A percentile compares a stretch with the other conserved stretches of the same genome.
phyloP scores from a whole-genome alignment of 306 rosid species.

The Fagus sylvatica region DNA sequence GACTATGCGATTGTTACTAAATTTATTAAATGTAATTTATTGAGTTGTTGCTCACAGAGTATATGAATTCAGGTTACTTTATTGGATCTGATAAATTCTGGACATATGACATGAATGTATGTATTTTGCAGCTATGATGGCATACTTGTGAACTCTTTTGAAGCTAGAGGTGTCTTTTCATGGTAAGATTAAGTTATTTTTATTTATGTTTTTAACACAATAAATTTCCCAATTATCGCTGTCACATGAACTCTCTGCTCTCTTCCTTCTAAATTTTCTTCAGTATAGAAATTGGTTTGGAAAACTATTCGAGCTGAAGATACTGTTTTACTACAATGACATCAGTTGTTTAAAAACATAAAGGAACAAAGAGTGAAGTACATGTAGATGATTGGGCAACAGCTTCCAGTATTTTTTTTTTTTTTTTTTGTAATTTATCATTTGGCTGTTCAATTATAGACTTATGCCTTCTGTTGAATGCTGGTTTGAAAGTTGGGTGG shows the following conservation, averaged over 20 bases:
- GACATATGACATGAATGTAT: slow-evolving; percentile 27
- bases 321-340: not conserved
- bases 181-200: slow-evolving; percentile 56
- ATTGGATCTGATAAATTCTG: slow-evolving; percentile 23
- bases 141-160: slow-evolving; percentile 73
- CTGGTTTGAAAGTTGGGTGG: not conserved
- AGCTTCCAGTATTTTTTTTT: not conserved
- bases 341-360: not conserved
- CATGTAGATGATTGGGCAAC: not conserved
- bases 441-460: not conserved
- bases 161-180: slow-evolving; percentile 73
- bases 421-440: not conserved
- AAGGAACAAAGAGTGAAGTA: not conserved
- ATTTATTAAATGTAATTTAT: not conserved
- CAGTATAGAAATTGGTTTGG: not conserved
- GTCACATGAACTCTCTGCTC: slow-evolving; percentile 25
- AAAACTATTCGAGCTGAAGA: slow-evolving; percentile 7
- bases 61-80: slow-evolving; percentile 1
- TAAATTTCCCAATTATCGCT: slow-evolving; percentile 12
- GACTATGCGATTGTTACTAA: not conserved
- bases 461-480: not conserved
- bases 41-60: slow-evolving; percentile 1
- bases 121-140: slow-evolving; percentile 78
- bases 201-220: slow-evolving; percentile 18
- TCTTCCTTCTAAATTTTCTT: slow-evolving; percentile 2